Base-by-base conservation (phyloP, 768 basidiomycete species). In the Calocera cornea region DNA sequence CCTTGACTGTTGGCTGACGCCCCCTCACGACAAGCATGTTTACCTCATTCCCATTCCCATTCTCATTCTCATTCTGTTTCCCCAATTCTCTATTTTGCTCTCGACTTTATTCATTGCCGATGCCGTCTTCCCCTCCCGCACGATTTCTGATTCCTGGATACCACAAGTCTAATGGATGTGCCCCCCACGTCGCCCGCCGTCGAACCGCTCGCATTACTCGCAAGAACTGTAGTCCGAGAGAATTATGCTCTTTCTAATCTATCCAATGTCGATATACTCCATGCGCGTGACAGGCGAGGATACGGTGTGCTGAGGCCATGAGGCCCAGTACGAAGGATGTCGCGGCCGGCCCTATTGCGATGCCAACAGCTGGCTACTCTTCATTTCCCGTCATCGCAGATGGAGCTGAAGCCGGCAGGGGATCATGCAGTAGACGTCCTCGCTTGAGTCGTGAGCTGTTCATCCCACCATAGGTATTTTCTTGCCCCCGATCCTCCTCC, bases 91-190 rank as follows among this genome's bases (percentile, higher is more conserved):
- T 33, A 14, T 33, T 7, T 27, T 60, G 14, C 24, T 16, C 16
- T 10, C n/a, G n/a, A n/a, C n/a, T n/a, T n/a, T n/a, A n/a, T n/a
- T n/a, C n/a, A n/a, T n/a, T n/a, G n/a, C n/a, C n/a, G n/a, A n/a
- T n/a, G n/a, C n/a, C n/a, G n/a, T n/a, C n/a, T n/a, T n/a, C 22
- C 19, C 31, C 5, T 60, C 31, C 54, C 54, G 27, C 44, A 17
- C 16, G 44, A 47, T 27, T 33, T 60, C 54, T 60, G 14, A 2
- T 60, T 60, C 31, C 31, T 60, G 54, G 54, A 60, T 60, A 60
- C 54, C 54, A 60, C 54, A 60, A 60, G 27, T 5, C 31, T 60
- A 60, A 60, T 60, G 54, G 54, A 60, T 60, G 44, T n/a, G n/a
- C n/a, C n/a, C n/a, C n/a, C n/a, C n/a, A n/a, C n/a, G n/a, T n/a